phyloP scores from a whole-genome alignment of 441 rosid genomes.

The Euphorbia celastroides region DNA sequence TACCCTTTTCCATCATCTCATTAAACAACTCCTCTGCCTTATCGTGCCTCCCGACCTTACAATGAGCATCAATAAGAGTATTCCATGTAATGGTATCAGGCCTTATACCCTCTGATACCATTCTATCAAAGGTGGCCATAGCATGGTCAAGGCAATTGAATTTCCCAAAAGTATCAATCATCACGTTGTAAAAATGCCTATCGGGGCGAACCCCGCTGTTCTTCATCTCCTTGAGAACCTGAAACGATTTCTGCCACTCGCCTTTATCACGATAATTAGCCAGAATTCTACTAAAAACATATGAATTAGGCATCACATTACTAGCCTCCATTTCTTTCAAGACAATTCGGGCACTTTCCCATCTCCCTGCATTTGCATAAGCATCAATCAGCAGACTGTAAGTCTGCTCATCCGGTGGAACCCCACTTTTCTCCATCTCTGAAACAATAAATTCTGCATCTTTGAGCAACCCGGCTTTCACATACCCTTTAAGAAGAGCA shows the following conservation, averaged over 20 bases:
- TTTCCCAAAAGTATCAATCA: conserved; percentile 95
- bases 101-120: conserved; percentile 72
- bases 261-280: conserved; percentile 86
- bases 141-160: conserved; percentile 90
- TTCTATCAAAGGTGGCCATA: conserved; percentile 71
- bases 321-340: conserved; percentile 92
- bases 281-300: conserved; percentile 73
- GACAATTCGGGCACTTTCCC: conserved; percentile 94
- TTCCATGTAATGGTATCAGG: conserved; percentile 94
- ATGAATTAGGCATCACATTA: conserved; percentile 67
- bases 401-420: conserved; percentile 76
- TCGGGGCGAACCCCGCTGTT: conserved; percentile 75
- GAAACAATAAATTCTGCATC: conserved; percentile 78
- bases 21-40: conserved; percentile 78
- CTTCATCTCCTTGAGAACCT: conserved; percentile 90
- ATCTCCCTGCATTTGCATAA: conserved; percentile 78
- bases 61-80: conserved; percentile 88
- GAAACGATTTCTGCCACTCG: conserved; percentile 93
- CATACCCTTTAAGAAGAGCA: conserved; percentile 85
- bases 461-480: conserved; percentile 60
- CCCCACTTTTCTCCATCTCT: conserved; percentile 88
- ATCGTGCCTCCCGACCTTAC: conserved; percentile 64
- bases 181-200: conserved; percentile 83
- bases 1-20: conserved; percentile 71
- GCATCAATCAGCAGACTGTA: conserved; percentile 90